Evolutionary conservation across 192 early-diverging fungal genomes (phyloP).

Genomic region (Dissophora globulifera): DNA sequence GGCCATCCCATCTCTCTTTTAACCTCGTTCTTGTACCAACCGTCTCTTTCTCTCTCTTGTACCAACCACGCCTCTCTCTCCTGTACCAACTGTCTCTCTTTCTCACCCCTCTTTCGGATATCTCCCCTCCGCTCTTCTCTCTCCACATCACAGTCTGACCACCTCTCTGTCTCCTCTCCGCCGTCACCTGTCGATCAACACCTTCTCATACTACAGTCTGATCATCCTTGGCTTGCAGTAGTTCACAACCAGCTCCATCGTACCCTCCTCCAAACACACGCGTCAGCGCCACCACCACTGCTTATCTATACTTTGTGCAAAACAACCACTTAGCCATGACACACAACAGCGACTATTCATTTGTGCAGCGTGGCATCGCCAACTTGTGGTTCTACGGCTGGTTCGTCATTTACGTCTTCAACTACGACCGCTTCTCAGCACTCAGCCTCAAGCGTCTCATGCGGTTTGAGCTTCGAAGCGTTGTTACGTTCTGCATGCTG

Average conservation of each 20-base stretch:
- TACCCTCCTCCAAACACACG: neutral
- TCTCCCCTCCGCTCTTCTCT: neutral
- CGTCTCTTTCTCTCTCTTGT: no score
- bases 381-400: constrained; percentile 37
- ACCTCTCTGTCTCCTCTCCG: neutral
- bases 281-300: neutral
- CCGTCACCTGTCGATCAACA: no score
- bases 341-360: constrained; percentile 34
- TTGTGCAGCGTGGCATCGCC: constrained; percentile 27
- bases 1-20: no score
- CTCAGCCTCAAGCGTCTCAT: constrained; percentile 9
- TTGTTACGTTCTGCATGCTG: constrained; percentile 22
- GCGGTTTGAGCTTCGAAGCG: constrained; percentile 33
- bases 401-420: constrained; percentile 34
- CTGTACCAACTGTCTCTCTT: no score
- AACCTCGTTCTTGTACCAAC: no score
- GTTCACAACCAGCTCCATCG: neutral
- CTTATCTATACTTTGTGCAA: no score
- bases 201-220: no score
- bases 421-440: constrained; percentile 37
- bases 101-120: neutral
- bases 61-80: no score
- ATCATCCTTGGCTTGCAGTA: neutral
- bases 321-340: constrained; percentile 23
- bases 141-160: neutral